A percentile compares a stretch with the other conserved stretches of the same genome.
These are phyloP conservation scores for Colletotrichum sp. DNA, from an alignment of 2,329 filamentous ascomycete genomes.

Conservation along the genomic window DNA sequence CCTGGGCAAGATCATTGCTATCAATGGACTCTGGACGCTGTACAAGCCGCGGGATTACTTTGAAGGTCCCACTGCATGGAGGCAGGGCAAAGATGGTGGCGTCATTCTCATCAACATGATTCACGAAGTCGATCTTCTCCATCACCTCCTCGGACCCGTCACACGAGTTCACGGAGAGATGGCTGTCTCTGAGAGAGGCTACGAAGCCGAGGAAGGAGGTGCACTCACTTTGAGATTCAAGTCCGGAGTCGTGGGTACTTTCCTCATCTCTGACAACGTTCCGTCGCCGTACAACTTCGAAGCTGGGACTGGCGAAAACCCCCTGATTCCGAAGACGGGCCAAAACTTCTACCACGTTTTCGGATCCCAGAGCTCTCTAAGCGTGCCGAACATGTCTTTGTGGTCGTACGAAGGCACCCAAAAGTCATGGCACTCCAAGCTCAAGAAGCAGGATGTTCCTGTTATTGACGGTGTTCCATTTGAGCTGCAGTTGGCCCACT, in stretches of 20 bases:
- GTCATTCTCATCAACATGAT: slow-evolving; percentile 63
- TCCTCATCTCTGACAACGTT: slow-evolving; percentile 57
- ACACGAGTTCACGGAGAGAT: slow-evolving; percentile 54
- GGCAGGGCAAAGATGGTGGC: slow-evolving; percentile 44
- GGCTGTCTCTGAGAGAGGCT: slow-evolving; percentile 45
- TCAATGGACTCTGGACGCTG: slow-evolving; percentile 60
- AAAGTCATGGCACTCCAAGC: slow-evolving; percentile 46
- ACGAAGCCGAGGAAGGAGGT: slow-evolving; percentile 60
- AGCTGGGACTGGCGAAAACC: slow-evolving; percentile 63
- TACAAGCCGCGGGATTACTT: slow-evolving; percentile 60
- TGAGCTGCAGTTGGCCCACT: slow-evolving; percentile 56
- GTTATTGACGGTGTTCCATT: slow-evolving; percentile 44
- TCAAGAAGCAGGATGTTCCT: slow-evolving; percentile 33
- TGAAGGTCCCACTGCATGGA: slow-evolving; percentile 43
- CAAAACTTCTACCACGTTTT: slow-evolving; percentile 60
- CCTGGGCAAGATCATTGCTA: slow-evolving; percentile 53
- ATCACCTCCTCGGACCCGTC: slow-evolving; percentile 61
- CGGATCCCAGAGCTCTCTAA: slow-evolving; percentile 54
- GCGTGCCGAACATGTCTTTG: slow-evolving; percentile 57
- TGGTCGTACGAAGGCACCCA: slow-evolving; percentile 47
- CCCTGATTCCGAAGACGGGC: slow-evolving; percentile 47
- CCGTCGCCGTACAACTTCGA: slow-evolving; percentile 61
- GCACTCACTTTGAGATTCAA: slow-evolving; percentile 58
- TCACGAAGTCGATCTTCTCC: slow-evolving; percentile 65
- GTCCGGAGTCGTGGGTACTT: slow-evolving; percentile 60